Base-by-base conservation (phyloP, 805 yeast genomes). In the Teunomyces gatunensis region DNA sequence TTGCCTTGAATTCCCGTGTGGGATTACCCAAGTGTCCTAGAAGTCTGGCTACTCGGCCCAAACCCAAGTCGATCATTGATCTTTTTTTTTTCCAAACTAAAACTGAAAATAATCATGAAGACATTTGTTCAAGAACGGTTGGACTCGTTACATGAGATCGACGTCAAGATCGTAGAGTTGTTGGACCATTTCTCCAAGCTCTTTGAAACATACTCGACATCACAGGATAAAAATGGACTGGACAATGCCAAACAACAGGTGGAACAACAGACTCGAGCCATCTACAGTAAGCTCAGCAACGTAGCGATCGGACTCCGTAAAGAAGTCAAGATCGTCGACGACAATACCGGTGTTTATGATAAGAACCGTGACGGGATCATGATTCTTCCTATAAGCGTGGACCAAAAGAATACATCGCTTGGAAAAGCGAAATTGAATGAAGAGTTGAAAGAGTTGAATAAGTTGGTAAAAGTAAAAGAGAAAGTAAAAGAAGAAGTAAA, bases 331-430 rank as follows among this genome's bases (percentile, higher is more conserved):
- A 57, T 77, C 11, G 69, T 86, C 64, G 90, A 87, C 63, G 80
- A 78, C 39, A 77, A 77, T 55, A 76, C 74, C 29, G 83, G 80
- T 9, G 76, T 74, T 5, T 68, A 63, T 50, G 72, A 73, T 32
- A 67, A 71, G 44, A 73, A 74, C 47, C 71, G 73, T 15, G 77
- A 75, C 42, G 59, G 59, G 28, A 58, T 78, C 17, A 78, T 78
- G 68, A 77, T 87, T 34, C 69, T 87, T 23, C 94, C 96, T 1
- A 76, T 86, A 2, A 74, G 77, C 36, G 79, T 87, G 20, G 85
- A 84, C 44, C 83, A 83, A 53, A 84, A 85, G 67, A 88, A 89
- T 30, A 80, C 87, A 4, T 75, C 79, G 68, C 75, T 85, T 25
- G 89, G 90, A 2, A 68, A 70, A 34, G 75, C 70, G 52, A 84